Percentiles rank a stretch among this genome's conserved stretches.
phyloP scores from a whole-genome alignment of 1,284 basidiomycete genomes.

The Ganoderma leucocontextum region DNA sequence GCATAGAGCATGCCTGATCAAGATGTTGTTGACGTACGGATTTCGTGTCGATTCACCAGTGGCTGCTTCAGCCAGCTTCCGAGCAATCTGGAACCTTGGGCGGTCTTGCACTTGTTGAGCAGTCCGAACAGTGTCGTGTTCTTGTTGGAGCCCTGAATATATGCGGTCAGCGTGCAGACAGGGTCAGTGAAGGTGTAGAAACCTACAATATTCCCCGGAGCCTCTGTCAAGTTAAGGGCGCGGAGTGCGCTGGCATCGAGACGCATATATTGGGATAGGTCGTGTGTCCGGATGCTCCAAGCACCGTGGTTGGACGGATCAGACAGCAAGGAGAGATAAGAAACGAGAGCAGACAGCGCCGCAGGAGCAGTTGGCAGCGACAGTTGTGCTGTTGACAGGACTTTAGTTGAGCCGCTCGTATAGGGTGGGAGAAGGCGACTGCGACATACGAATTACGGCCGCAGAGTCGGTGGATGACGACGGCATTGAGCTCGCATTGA shows the following conservation, averaged over 20 bases:
- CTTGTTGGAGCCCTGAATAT: slow-evolving; percentile 63
- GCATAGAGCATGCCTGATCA: not conserved
- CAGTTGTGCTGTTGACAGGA: slow-evolving; percentile 66
- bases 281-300: slow-evolving; percentile 87
- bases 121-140: slow-evolving; percentile 91
- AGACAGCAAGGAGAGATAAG: slow-evolving; percentile 85
- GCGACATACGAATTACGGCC: slow-evolving; percentile 55
- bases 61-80: slow-evolving; percentile 98
- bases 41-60: slow-evolving; percentile 92
- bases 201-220: slow-evolving; percentile 41
- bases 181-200: not conserved
- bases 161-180: not conserved
- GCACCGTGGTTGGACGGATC: slow-evolving; percentile 86
- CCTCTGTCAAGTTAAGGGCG: slow-evolving; percentile 88
- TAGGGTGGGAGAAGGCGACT: not conserved
- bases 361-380: slow-evolving; percentile 83
- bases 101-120: slow-evolving; percentile 95
- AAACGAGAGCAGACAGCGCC: slow-evolving; percentile 83
- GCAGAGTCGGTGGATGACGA: slow-evolving; percentile 56
- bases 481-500: slow-evolving; percentile 56
- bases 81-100: slow-evolving; percentile 92
- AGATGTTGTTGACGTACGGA: slow-evolving; percentile 63
- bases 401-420: not conserved
- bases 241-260: slow-evolving; percentile 95
- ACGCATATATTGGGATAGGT: slow-evolving; percentile 94